phyloP scores from a whole-genome alignment of 345 rosid genomes.

The Tarenaya hassleriana region DNA sequence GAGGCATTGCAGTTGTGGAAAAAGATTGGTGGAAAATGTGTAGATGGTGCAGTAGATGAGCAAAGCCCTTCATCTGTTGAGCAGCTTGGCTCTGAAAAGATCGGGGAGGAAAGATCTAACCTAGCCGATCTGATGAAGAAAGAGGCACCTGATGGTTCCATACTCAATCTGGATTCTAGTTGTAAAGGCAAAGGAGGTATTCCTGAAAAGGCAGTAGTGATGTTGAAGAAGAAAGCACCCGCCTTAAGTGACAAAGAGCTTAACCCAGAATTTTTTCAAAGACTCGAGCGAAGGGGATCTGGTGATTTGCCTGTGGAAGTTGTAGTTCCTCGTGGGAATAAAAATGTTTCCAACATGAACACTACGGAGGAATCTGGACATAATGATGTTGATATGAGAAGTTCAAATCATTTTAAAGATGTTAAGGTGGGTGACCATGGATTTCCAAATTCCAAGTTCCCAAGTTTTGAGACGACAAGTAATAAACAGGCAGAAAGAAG shows the following conservation, averaged over 20 bases:
- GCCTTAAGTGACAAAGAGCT: constrained; percentile 73
- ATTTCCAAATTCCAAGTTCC: constrained; percentile 32
- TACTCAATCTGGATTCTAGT: no score
- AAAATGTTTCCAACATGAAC: constrained; percentile 42
- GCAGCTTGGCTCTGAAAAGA: no score
- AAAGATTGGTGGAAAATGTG: no score
- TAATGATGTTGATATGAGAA: constrained; percentile 41
- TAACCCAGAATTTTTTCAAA: constrained; percentile 95
- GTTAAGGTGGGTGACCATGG: constrained; percentile 41
- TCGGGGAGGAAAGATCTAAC: no score
- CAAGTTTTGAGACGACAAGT: constrained; percentile 37
- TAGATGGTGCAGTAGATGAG: no score
- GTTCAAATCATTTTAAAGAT: constrained; percentile 39
- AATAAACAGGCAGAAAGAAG: constrained; percentile 36
- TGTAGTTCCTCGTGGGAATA: constrained; percentile 71
- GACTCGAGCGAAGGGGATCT: constrained; percentile 68
- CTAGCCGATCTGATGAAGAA: no score
- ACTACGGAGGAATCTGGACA: constrained; percentile 50
- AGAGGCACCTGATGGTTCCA: no score
- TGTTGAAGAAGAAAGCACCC: constrained; percentile 89
- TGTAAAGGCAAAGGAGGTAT: constrained; percentile 53
- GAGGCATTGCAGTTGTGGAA: no score
- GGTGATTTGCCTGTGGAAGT: constrained; percentile 86
- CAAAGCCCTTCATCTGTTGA: no score
- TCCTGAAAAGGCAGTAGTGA: constrained; percentile 66